These are phyloP conservation scores for Dryadomyces quercus-mongolicae DNA, from an alignment of 2,329 filamentous ascomycete species.

Conservation along the genomic window DNA sequence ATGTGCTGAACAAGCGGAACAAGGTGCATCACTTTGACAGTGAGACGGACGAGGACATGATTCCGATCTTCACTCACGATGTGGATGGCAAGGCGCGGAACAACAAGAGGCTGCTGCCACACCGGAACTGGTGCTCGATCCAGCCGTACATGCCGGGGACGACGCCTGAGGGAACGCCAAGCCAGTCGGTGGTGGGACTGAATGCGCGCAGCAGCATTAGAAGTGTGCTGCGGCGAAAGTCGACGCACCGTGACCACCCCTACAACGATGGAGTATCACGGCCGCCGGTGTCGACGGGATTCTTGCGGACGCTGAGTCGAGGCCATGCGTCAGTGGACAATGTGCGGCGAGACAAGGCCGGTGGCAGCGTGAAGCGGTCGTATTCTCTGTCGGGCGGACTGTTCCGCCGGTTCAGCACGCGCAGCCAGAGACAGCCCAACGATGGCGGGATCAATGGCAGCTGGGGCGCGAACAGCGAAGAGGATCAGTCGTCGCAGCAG, in stretches of 20 bases:
- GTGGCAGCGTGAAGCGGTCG: slow-evolving; percentile 15
- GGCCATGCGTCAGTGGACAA: slow-evolving; percentile 24
- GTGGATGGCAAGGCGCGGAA: slow-evolving; percentile 83
- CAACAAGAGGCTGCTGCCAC: slow-evolving; percentile 78
- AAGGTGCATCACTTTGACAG: slow-evolving; percentile 61
- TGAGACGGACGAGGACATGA: slow-evolving; percentile 89
- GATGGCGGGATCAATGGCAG: slow-evolving; percentile 44
- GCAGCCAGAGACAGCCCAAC: slow-evolving; percentile 26
- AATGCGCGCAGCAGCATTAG: slow-evolving; percentile 18
- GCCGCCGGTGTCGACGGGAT: slow-evolving; percentile 35
- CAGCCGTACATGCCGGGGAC: slow-evolving; percentile 67
- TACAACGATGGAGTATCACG: slow-evolving; percentile 26
- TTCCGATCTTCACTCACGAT: slow-evolving; percentile 80
- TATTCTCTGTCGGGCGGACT: slow-evolving; percentile 45
- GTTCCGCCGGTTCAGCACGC: slow-evolving; percentile 25
- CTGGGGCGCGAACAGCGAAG: slow-evolving; percentile 32
- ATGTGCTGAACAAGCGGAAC: slow-evolving; percentile 88
- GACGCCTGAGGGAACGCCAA: slow-evolving; percentile 61
- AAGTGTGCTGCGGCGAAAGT: slow-evolving; percentile 29
- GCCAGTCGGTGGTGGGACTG: slow-evolving; percentile 32
- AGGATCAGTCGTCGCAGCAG: not conserved
- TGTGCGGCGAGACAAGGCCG: slow-evolving; percentile 16
- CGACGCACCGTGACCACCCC: not conserved
- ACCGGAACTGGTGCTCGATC: slow-evolving; percentile 94
- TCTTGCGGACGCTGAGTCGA: slow-evolving; percentile 30